These are phyloP conservation scores for Calonectria hawksworthii DNA, from an alignment of 2,329 filamentous ascomycete species.

Conservation along the genomic window DNA sequence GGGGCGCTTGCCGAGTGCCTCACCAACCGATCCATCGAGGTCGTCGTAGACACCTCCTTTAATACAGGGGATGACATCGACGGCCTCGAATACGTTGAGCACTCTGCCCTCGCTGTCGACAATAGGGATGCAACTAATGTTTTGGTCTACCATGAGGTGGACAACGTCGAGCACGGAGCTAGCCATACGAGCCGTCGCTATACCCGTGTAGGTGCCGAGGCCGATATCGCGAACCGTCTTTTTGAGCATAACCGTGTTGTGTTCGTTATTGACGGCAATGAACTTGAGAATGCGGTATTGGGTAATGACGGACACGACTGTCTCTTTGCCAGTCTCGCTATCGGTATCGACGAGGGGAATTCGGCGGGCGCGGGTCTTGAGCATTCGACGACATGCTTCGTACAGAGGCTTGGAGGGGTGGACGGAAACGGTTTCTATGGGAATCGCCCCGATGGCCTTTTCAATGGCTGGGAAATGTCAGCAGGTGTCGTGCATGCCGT, in stretches of 20 bases:
- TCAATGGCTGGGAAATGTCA: slow-evolving; percentile 80
- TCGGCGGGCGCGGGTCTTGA: slow-evolving; percentile 90
- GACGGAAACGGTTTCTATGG: slow-evolving; percentile 96
- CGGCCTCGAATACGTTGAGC: slow-evolving; percentile 96
- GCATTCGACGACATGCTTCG: slow-evolving; percentile 94
- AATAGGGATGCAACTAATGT: slow-evolving; percentile 95
- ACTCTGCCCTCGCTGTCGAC: slow-evolving; percentile 83
- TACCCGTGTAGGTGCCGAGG: slow-evolving; percentile 85
- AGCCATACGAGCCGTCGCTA: slow-evolving; percentile 89
- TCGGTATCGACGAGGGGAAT: slow-evolving; percentile 96
- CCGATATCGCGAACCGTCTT: slow-evolving; percentile 88
- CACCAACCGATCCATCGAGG: slow-evolving; percentile 86
- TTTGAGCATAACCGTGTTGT: slow-evolving; percentile 88
- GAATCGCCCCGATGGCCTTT: slow-evolving; percentile 89
- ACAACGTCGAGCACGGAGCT: slow-evolving; percentile 95
- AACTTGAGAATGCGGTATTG: slow-evolving; percentile 99
- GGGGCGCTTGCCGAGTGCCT: slow-evolving; percentile 87
- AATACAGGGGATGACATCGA: slow-evolving; percentile 96
- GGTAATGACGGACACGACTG: slow-evolving; percentile 96
- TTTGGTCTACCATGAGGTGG: slow-evolving; percentile 90
- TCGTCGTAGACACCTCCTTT: slow-evolving; percentile 95
- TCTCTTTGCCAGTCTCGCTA: slow-evolving; percentile 91
- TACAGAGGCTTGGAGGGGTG: slow-evolving; percentile 92
- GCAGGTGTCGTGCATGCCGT: slow-evolving; percentile 20
- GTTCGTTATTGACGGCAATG: slow-evolving; percentile 91